Evolutionary conservation across 2,329 filamentous ascomycete species (phyloP), one percentile per base, ranked within the genome.

Genomic region (Stylonectria norvegica): DNA sequence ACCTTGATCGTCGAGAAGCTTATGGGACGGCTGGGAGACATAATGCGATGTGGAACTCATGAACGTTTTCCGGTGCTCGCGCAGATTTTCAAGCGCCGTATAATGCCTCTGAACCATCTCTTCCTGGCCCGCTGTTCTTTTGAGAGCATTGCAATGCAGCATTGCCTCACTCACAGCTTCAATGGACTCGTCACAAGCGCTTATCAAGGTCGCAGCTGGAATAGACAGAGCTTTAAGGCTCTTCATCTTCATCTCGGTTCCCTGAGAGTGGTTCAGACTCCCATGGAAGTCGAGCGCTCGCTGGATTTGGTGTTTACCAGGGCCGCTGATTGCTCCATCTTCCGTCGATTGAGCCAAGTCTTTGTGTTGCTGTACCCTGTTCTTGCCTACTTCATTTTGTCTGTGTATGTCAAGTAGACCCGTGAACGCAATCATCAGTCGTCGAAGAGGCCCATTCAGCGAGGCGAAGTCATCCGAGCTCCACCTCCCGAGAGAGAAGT

Each of bases 401-500:
- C 38, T 65, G 8, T 72, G 69, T 11, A 71, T 61, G n/a, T 73
- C 68, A 8, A 73, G 34, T 4, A 73, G 39, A 0, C 63, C 63
- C 0, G 70, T 17, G 5, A 55, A 58, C 0, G 59, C 52, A 1
- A 64, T 41, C 42, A 68, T 59, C 7, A 63, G 52, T 8, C 66
- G 56, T 0, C 68, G 60, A 1, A 71, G 45, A 0, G 60, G 61
- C 4, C 57, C 57, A 10, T 66, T 59, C 5, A 75, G 42, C 1
- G 49, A 50, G 4, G 57, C 56, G 12, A 75, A 58, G 14, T 74
- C 69, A 7, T 68, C 63, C 1, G 71, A 56, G 12, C 57, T 65
- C 72, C 72, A 75, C 3, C 64, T 56, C 2, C 70, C 65, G 3
- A 67, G 56, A 0, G 71, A 73, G 15, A 73, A 59, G 43, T 75